These are phyloP conservation scores for Capsicum chinense DNA, from an alignment of 257 asterid genomes.

Conservation along the genomic window DNA sequence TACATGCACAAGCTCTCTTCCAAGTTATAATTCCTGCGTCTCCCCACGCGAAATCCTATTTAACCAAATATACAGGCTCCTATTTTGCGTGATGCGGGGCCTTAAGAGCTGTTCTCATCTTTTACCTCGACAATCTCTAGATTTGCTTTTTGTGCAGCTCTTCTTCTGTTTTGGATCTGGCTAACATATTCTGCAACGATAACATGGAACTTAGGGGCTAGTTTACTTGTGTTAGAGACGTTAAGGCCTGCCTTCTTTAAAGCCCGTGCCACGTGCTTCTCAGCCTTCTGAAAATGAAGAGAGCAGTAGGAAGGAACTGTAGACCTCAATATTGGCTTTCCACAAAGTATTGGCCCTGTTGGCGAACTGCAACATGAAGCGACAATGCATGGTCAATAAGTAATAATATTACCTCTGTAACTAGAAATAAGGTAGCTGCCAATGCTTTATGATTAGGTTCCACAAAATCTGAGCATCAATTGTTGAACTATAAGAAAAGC, in stretches of 20 bases:
- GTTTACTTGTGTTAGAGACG: constrained; percentile 67
- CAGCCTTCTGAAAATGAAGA: constrained; percentile 78
- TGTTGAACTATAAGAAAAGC: background rate
- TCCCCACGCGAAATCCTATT: constrained; percentile 1
- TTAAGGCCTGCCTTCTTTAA: constrained; percentile 82
- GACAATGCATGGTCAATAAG: background rate
- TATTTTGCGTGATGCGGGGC: constrained; percentile 19
- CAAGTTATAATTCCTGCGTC: background rate
- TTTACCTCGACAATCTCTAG: constrained; percentile 49
- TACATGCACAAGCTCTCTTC: constrained; percentile 11
- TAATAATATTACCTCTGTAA: background rate
- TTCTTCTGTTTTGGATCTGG: constrained; percentile 78
- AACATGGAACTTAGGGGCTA: constrained; percentile 84
- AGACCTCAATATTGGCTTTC: constrained; percentile 85
- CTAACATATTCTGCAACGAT: constrained; percentile 63
- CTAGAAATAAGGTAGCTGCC: background rate
- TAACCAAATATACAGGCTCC: constrained; percentile 26
- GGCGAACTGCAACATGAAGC: constrained; percentile 60
- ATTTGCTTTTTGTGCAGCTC: constrained; percentile 54
- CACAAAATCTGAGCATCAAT: constrained; percentile 2
- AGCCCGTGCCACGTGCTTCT: constrained; percentile 76
- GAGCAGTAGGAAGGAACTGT: constrained; percentile 81
- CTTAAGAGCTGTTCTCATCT: constrained; percentile 60
- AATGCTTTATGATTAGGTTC: background rate
- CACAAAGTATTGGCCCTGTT: constrained; percentile 82